Evolutionary conservation across 345 rosid genomes (phyloP).

Genomic region (Populus pruinosa): DNA sequence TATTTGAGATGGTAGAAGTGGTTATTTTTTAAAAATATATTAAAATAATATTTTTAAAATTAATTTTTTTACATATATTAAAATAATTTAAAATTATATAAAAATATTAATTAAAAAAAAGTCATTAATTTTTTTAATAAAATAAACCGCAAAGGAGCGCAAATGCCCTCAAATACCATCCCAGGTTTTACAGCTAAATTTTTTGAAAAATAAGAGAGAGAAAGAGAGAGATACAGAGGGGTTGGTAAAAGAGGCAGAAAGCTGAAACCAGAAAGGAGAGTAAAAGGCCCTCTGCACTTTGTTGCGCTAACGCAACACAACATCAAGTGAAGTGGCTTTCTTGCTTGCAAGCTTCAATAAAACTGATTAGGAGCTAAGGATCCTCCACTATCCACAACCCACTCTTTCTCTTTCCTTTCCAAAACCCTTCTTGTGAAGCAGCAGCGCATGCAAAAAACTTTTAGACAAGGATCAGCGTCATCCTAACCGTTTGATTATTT

Average conservation of each 20-base stretch:
- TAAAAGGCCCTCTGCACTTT: background rate
- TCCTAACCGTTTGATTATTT: background rate
- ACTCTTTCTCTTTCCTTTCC: background rate
- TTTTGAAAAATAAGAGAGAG: background rate
- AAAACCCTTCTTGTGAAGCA: background rate
- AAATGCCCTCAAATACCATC: too few relatives aligned
- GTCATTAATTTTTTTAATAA: too few relatives aligned
- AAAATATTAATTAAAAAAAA: too few relatives aligned
- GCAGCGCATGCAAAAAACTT: background rate
- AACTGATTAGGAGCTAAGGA: background rate
- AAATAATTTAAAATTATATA: too few relatives aligned
- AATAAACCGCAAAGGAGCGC: too few relatives aligned
- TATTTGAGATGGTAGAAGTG: too few relatives aligned
- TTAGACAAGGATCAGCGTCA: background rate
- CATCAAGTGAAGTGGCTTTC: background rate
- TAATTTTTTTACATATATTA: too few relatives aligned
- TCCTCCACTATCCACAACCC: background rate
- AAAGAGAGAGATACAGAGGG: background rate
- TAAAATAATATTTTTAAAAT: too few relatives aligned
- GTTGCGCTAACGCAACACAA: background rate
- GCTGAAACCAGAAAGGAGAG: background rate
- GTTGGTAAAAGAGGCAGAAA: conserved; percentile 1
- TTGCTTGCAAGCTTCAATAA: background rate
- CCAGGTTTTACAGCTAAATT: too few relatives aligned
- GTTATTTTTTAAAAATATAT: too few relatives aligned